Conservation (phyloP, 352 stramenopile species). For the Elongisporangium undulatum region DNA sequence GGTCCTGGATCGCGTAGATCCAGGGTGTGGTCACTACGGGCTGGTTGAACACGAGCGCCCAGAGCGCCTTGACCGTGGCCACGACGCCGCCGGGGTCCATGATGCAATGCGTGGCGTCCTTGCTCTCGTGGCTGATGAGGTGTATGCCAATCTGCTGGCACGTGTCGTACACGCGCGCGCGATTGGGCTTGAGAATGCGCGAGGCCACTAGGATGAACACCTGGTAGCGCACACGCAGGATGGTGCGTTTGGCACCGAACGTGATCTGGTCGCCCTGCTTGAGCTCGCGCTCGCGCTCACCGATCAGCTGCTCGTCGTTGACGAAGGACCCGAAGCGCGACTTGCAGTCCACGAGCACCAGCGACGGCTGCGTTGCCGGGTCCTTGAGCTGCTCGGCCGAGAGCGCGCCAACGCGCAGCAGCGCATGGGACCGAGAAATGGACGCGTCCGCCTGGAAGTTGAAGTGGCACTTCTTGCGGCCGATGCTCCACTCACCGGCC, state of each 20-base stretch:
- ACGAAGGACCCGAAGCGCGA: slow-evolving; percentile 88
- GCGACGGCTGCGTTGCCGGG: slow-evolving; percentile 44
- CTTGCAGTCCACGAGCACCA: slow-evolving; percentile 74
- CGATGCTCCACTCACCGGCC: slow-evolving; percentile 80
- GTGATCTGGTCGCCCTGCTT: slow-evolving; percentile 72
- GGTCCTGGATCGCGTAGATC: slow-evolving; percentile 74
- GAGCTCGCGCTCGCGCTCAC: slow-evolving; percentile 25
- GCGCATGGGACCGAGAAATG: slow-evolving; percentile 76
- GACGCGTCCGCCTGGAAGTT: slow-evolving; percentile 80
- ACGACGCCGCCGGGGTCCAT: slow-evolving; percentile 80
- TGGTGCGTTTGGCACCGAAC: slow-evolving; percentile 79
- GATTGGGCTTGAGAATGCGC: slow-evolving; percentile 56
- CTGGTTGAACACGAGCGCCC: slow-evolving; percentile 82
- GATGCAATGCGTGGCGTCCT: slow-evolving; percentile 79
- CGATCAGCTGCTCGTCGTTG: slow-evolving; percentile 65
- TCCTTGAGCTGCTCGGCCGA: slow-evolving; percentile 51
- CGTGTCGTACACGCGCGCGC: slow-evolving; percentile 58
- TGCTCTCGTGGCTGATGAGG: slow-evolving; percentile 43
- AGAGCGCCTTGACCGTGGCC: slow-evolving; percentile 83
- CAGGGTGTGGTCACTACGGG: slow-evolving; percentile 77
- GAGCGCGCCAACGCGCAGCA: slow-evolving; percentile 70
- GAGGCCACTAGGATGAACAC: slow-evolving; percentile 78
- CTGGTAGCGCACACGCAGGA: slow-evolving; percentile 79
- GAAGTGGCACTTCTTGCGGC: slow-evolving; percentile 80
- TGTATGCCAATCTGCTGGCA: slow-evolving; percentile 84